These are phyloP conservation scores for Coccomyxa sp. DNA, from an alignment of 139 green algal species.

Conservation along the genomic window DNA sequence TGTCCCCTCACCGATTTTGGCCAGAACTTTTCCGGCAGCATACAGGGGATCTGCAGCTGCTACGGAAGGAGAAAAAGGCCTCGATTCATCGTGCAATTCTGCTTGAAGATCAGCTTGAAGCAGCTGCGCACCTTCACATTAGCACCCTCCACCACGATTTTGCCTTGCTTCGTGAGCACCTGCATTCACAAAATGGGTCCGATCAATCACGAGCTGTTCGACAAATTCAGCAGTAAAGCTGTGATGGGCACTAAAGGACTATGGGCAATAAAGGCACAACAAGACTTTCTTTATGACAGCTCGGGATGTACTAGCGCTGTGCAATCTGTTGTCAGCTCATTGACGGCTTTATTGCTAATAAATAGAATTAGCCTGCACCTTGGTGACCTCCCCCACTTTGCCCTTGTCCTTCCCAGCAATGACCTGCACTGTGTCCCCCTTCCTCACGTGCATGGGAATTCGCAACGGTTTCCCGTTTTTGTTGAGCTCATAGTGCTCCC, in stretches of 20 bases:
- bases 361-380: conserved; percentile 26
- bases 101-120: background rate
- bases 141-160: conserved; percentile 85
- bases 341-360: too few species aligned
- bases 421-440: conserved; percentile 86
- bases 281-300: background rate
- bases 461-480: conserved; percentile 77
- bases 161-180: conserved; percentile 69
- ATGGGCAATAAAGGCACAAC: background rate
- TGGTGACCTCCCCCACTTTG: conserved; percentile 79
- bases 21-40: background rate
- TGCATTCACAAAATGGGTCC: conserved; percentile 7
- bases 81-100: background rate
- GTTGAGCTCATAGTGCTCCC: conserved; percentile 72
- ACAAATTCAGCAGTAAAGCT: background rate
- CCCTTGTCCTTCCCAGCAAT: conserved; percentile 93
- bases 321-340: background rate
- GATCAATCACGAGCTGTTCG: background rate
- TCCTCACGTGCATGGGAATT: conserved; percentile 82
- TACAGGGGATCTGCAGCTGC: background rate
- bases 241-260: background rate
- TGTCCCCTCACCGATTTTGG: too few species aligned
- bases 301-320: background rate
- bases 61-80: background rate
- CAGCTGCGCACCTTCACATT: conserved; percentile 75